phyloP scores from a whole-genome alignment of 2,329 filamentous ascomycete genomes.

The Didymella pinodella region DNA sequence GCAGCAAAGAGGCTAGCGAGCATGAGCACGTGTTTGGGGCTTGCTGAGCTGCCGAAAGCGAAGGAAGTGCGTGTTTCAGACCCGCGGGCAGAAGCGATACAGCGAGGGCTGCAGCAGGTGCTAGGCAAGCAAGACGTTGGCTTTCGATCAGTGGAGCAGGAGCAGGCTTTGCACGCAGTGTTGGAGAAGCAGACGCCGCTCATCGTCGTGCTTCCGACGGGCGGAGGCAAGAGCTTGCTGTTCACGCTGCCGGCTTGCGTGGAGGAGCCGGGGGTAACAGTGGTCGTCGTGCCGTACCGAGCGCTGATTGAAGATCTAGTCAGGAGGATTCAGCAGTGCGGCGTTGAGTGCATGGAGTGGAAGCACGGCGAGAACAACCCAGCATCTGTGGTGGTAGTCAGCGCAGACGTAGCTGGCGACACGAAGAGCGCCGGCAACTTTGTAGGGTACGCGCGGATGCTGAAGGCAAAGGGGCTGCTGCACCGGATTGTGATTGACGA shows the following conservation, averaged over 20 bases:
- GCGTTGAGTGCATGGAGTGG: conserved; percentile 7
- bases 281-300: conserved; percentile 31
- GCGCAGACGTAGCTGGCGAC: not conserved
- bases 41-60: not conserved
- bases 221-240: conserved; percentile 36
- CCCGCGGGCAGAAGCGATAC: not conserved
- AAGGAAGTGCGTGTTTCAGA: not conserved
- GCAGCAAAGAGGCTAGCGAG: not conserved
- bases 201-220: conserved; percentile 22
- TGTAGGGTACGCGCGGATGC: not conserved
- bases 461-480: not conserved
- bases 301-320: conserved; percentile 27
- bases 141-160: conserved; percentile 23
- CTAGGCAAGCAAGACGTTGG: conserved; percentile 15
- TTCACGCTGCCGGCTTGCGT: conserved; percentile 26
- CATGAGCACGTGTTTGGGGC: not conserved
- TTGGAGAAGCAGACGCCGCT: conserved; percentile 26
- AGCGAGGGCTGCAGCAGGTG: conserved; percentile 6
- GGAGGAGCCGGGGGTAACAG: conserved; percentile 17
- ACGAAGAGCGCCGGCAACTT: not conserved
- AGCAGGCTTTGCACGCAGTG: conserved; percentile 23
- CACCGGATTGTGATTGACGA: not conserved
- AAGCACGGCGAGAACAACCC: conserved; percentile 21
- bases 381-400: conserved; percentile 1
- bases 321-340: not conserved